phyloP scores from a whole-genome alignment of 306 rosid genomes.

The Hippophae tibetana region DNA sequence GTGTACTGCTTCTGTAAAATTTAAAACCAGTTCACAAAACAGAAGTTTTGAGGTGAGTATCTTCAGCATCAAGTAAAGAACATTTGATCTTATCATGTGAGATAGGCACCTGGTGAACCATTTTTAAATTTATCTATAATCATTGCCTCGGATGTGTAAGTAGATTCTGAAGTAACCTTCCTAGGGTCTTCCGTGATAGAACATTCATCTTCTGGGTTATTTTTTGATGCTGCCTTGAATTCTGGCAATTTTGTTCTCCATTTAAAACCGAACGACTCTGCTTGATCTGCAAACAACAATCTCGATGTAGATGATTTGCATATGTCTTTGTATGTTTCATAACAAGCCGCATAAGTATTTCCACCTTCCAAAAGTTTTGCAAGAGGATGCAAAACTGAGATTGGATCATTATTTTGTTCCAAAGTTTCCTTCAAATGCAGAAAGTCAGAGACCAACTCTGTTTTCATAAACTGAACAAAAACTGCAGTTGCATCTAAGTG shows the following conservation, averaged over 20 bases:
- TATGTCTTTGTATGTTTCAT: slow-evolving; percentile 64
- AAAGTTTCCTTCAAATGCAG: slow-evolving; percentile 54
- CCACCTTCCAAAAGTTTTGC: slow-evolving; percentile 62
- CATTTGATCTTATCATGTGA: slow-evolving; percentile 28
- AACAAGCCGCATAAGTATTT: slow-evolving; percentile 53
- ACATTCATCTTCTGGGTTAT: slow-evolving; percentile 17
- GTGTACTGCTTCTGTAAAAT: no score
- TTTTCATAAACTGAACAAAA: slow-evolving; percentile 56
- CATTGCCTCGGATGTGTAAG: slow-evolving; percentile 16
- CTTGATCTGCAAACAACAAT: slow-evolving; percentile 66
- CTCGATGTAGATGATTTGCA: slow-evolving; percentile 55
- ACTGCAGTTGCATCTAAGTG: slow-evolving; percentile 71
- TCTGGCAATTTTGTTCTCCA: slow-evolving; percentile 33
- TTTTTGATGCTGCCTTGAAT: no score
- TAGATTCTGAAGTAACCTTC: slow-evolving; percentile 11
- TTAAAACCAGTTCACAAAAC: no score
- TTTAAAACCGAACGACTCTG: slow-evolving; percentile 46
- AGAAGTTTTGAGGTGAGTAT: slow-evolving; percentile 1
- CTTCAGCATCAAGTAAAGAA: slow-evolving; percentile 34
- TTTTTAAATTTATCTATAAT: slow-evolving; percentile 21
- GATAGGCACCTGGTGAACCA: slow-evolving; percentile 13
- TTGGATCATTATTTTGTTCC: slow-evolving; percentile 48
- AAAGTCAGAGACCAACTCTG: slow-evolving; percentile 52
- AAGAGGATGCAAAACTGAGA: slow-evolving; percentile 63
- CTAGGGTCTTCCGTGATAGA: slow-evolving; percentile 5